Conservation (phyloP, 164 flowering plant species). For the Dillenia suffruticosa region DNA sequence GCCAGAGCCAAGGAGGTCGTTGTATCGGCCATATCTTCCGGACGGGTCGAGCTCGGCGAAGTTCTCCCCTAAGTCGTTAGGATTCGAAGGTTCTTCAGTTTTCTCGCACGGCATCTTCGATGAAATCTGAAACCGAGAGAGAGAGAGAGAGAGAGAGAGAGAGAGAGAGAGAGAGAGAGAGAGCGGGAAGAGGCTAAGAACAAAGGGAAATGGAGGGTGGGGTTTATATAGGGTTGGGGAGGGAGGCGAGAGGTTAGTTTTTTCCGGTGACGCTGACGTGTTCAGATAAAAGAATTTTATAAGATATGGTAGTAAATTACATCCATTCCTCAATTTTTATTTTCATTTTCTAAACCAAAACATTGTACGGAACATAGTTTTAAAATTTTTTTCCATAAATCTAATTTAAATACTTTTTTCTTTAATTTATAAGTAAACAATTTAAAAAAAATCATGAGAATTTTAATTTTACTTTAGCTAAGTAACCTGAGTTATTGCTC, state of each 20-base stretch:
- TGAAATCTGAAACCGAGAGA: neutral
- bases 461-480: too few relatives aligned
- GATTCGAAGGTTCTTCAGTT: neutral
- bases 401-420: too few relatives aligned
- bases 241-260: constrained; percentile 1
- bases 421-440: too few relatives aligned
- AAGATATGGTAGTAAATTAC: neutral
- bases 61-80: constrained; percentile 38
- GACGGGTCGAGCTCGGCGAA: constrained; percentile 76
- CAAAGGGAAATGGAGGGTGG: neutral
- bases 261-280: constrained; percentile 2
- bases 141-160: neutral
- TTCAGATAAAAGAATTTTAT: too few relatives aligned
- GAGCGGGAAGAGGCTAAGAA: neutral
- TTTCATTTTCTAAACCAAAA: too few relatives aligned
- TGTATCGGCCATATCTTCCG: constrained; percentile 64
- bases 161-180: neutral
- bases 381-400: too few relatives aligned
- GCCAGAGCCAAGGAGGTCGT: constrained; percentile 60
- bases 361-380: too few relatives aligned
- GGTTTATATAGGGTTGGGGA: neutral
- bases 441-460: too few relatives aligned
- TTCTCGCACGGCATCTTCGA: constrained; percentile 40
- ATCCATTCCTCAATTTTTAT: neutral
- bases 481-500: too few relatives aligned